Conservation (phyloP, 768 basidiomycete genomes). For the Clavulina sp. region DNA sequence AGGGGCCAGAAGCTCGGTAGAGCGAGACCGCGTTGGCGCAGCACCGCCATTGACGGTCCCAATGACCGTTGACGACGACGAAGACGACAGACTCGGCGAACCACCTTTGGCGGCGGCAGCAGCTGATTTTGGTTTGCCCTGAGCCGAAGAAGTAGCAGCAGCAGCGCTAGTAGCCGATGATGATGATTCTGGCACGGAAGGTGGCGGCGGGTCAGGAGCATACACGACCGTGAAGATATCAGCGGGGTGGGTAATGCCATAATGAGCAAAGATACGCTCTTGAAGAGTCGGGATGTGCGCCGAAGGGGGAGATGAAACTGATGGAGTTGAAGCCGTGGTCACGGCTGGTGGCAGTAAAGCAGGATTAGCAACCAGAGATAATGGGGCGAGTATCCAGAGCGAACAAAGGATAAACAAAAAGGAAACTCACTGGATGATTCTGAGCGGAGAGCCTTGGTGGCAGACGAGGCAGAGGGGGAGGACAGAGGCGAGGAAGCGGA, state of each 20-base stretch:
- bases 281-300: slow-evolving; percentile 7
- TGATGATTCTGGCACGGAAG: background rate
- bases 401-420: too few species aligned
- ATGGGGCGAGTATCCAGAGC: too few species aligned
- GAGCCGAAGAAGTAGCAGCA: background rate
- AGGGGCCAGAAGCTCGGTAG: too few species aligned
- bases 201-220: slow-evolving; percentile 31
- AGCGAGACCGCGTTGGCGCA: too few species aligned
- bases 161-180: background rate
- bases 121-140: too few species aligned
- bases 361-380: too few species aligned
- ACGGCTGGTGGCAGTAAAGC: too few species aligned
- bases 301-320: too few species aligned
- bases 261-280: slow-evolving; percentile 19
- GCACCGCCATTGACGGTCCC: too few species aligned
- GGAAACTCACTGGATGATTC: background rate
- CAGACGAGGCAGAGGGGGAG: slow-evolving; percentile 33
- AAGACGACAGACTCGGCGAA: background rate
- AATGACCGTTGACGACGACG: too few species aligned
- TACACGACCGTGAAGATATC: slow-evolving; percentile 53
- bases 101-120: background rate
- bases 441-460: slow-evolving; percentile 17
- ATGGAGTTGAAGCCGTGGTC: too few species aligned
- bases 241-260: slow-evolving; percentile 37
- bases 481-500: slow-evolving; percentile 4